Evolutionary conservation across 2,329 filamentous ascomycete genomes (phyloP).

Genomic region (Aspergillus sojae): DNA sequence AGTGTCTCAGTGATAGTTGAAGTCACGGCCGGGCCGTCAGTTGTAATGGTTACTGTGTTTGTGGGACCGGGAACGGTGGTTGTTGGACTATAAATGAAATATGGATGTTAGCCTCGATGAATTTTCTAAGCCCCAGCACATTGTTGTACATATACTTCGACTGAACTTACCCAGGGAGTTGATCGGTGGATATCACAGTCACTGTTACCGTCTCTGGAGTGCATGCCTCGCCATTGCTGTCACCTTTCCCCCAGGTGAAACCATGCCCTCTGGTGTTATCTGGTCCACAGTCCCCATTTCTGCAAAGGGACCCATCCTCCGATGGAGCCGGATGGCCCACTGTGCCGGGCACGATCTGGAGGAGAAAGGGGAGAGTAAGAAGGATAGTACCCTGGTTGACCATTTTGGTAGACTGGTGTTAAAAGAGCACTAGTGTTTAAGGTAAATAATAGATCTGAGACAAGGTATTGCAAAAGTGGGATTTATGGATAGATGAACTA

Average conservation of each 20-base stretch:
- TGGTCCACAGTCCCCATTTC: neutral
- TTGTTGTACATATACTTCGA: neutral
- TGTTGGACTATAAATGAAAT: neutral
- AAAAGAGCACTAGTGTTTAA: neutral
- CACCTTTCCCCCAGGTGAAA: no score
- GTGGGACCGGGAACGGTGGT: neutral
- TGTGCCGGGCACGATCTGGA: neutral
- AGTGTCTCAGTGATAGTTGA: neutral
- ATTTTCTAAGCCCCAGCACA: no score
- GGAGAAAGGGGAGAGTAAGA: neutral
- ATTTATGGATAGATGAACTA: no score
- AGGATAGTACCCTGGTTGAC: neutral
- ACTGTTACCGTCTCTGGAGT: neutral
- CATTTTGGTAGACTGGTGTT: neutral
- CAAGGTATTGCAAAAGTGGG: neutral
- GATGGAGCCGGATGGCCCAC: neutral
- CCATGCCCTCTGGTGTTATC: neutral
- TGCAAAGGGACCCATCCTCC: neutral
- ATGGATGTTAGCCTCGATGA: neutral
- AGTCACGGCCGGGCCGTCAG: neutral
- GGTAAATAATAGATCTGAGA: neutral
- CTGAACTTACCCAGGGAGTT: neutral
- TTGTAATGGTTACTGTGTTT: neutral
- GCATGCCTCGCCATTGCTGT: neutral
- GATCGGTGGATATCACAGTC: neutral